These are phyloP conservation scores for Calonectria multiphialidica DNA, from an alignment of 2,329 filamentous ascomycete species.

Conservation along the genomic window DNA sequence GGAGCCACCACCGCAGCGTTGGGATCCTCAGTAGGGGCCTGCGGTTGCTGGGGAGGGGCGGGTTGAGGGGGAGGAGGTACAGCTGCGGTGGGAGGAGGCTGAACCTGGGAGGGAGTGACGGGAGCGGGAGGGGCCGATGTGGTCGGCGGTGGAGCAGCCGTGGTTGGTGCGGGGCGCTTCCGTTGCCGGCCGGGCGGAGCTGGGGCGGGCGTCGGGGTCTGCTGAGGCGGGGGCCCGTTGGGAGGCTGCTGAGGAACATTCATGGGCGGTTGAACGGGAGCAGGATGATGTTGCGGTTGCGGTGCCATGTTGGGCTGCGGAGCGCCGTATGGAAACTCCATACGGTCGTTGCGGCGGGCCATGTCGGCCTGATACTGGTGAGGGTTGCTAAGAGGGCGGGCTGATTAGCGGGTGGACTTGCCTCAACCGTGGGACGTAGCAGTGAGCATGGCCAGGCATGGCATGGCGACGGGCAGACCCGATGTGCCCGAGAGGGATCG, in stretches of 20 bases:
- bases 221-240: constrained; percentile 46
- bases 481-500: constrained; percentile 16
- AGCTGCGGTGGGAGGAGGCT: constrained; percentile 46
- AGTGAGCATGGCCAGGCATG: constrained; percentile 40
- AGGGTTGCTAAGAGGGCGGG: constrained; percentile 48
- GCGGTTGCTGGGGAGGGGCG: constrained; percentile 43
- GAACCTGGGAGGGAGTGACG: constrained; percentile 48
- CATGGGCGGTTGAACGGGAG: constrained; percentile 57
- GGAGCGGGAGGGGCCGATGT: constrained; percentile 49
- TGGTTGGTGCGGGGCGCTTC: constrained; percentile 56
- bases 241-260: constrained; percentile 56
- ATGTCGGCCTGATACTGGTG: constrained; percentile 66
- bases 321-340: constrained; percentile 56
- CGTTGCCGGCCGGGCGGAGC: constrained; percentile 53
- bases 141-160: constrained; percentile 53
- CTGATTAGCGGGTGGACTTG: constrained; percentile 46
- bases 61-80: constrained; percentile 47
- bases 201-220: constrained; percentile 54
- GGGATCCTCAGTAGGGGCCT: constrained; percentile 47
- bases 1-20: constrained; percentile 49
- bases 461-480: constrained; percentile 31
- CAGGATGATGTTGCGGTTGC: constrained; percentile 52
- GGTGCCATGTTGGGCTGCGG: constrained; percentile 54
- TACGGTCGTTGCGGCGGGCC: constrained; percentile 58
- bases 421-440: constrained; percentile 38